These are phyloP conservation scores for Alternaria postmessia DNA, from an alignment of 2,329 filamentous ascomycete species.

Conservation along the genomic window DNA sequence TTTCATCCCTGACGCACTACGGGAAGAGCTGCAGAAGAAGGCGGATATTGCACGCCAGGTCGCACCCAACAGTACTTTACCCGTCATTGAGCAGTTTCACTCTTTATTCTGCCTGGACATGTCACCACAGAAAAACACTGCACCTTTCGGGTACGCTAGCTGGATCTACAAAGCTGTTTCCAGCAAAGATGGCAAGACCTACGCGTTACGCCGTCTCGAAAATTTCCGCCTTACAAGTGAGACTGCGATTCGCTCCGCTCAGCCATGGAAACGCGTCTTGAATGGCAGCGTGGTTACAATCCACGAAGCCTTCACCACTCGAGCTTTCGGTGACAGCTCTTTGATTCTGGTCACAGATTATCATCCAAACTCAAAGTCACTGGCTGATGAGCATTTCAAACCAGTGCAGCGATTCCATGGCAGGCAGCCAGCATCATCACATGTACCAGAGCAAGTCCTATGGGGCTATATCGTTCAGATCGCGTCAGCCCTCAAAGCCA, in stretches of 20 bases:
- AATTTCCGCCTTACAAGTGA: constrained; percentile 89
- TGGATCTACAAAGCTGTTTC: constrained; percentile 97
- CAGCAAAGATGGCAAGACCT: constrained; percentile 86
- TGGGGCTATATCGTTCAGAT: constrained; percentile 96
- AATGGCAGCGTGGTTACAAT: constrained; percentile 85
- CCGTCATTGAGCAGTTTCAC: constrained; percentile 85
- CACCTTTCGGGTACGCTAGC: constrained; percentile 84
- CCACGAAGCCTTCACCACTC: constrained; percentile 91
- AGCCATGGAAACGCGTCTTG: constrained; percentile 86
- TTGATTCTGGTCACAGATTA: constrained; percentile 95
- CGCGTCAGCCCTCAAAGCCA: constrained; percentile 83
- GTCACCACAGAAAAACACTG: constrained; percentile 77
- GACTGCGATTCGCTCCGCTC: constrained; percentile 83
- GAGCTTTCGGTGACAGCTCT: constrained; percentile 93
- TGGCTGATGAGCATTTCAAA: constrained; percentile 80
- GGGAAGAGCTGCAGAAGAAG: constrained; percentile 90
- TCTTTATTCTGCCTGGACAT: constrained; percentile 90
- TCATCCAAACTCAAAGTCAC: constrained; percentile 86
- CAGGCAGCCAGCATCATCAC: constrained; percentile 46
- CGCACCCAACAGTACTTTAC: constrained; percentile 79
- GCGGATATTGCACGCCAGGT: constrained; percentile 84
- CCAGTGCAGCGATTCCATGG: constrained; percentile 51
- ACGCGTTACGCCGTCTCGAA: constrained; percentile 85
- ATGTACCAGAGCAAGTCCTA: constrained; percentile 72
- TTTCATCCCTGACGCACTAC: constrained; percentile 85